Evolutionary conservation across 2,329 filamentous ascomycete species (phyloP), one percentile per base, ranked within the genome.

Genomic region (Cucurbitaria berberidis): DNA sequence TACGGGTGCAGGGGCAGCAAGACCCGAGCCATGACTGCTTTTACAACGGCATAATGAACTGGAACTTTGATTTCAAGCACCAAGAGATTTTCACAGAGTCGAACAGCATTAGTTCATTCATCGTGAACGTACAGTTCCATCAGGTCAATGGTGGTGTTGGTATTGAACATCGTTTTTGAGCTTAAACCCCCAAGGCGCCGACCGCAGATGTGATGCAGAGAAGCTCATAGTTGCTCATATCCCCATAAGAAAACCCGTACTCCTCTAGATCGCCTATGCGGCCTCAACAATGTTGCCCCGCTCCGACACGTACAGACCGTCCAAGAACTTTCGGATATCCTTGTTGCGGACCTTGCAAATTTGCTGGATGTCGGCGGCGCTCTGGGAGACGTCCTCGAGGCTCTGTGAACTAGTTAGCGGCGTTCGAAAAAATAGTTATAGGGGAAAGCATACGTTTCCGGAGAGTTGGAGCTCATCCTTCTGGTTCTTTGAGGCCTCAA

Each of bases 311-410:
- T 99, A 99, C 81, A 99, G 86, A 88, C 95, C 95, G 84, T 99
- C 96, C 86, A 99, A 88, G 90, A 99, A 99, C 91, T 96, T 74
- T 60, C 96, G 92, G 86, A 99, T 99, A 96, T 99, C 95, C 92
- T 99, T 99, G 91, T 99, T 99, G 81, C 92, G 89, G 82, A 99
- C 95, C 83, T 88, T 88, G 92, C 95, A 99, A 83, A 95, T 93
- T 84, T 99, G 95, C 86, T 99, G 95, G 80, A 99, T 97, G 81
- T 99, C 95, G 82, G 95, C 95, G 69, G 95, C 95, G 77, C 89
- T 92, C 85, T 99, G 95, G 76, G 95, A 99, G 68, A 99, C 95
- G 78, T 88, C 87, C 86, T 99, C 96, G 73, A 99, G 86, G 62
- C 90, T 96, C 69, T 72, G 55, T 26, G 19, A 15, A 38, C 9